phyloP scores from a whole-genome alignment of 2,329 filamentous ascomycete genomes.

The Diaporthe humulicola region DNA sequence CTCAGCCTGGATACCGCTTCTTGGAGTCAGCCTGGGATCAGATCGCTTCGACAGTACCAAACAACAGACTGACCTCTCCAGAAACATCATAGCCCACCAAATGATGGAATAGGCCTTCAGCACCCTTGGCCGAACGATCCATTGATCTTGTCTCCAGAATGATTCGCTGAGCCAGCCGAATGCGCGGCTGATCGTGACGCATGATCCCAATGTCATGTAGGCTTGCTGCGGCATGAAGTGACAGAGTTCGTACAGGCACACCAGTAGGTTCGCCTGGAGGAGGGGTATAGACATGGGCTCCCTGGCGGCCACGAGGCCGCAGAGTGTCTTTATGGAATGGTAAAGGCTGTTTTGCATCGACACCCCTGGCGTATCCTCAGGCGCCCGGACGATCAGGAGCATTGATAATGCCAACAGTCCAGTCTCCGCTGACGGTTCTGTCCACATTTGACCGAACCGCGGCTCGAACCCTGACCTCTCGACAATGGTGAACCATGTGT shows the following conservation, averaged over 20 bases:
- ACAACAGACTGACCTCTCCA: constrained; percentile 45
- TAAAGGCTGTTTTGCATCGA: constrained; percentile 46
- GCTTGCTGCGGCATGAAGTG: constrained; percentile 48
- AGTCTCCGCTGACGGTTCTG: constrained; percentile 46
- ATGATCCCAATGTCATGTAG: constrained; percentile 46
- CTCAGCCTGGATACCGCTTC: constrained; percentile 45
- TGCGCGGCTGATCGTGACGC: constrained; percentile 46
- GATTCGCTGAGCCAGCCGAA: constrained; percentile 45
- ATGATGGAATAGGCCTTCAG: constrained; percentile 47
- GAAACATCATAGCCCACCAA: constrained; percentile 49
- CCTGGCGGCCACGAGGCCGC: constrained; percentile 46
- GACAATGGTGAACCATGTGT: constrained; percentile 48
- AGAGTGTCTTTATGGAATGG: constrained; percentile 45
- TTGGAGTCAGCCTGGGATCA: constrained; percentile 8
- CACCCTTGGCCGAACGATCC: constrained; percentile 41
- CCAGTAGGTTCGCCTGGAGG: constrained; percentile 47
- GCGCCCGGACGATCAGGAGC: constrained; percentile 44
- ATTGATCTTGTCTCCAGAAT: constrained; percentile 45
- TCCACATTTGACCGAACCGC: constrained; percentile 44
- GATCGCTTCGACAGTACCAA: not conserved
- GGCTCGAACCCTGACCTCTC: constrained; percentile 44
- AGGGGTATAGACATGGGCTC: constrained; percentile 43
- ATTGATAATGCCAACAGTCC: constrained; percentile 47
- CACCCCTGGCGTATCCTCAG: constrained; percentile 40
- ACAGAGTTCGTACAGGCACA: constrained; percentile 48